Evolutionary conservation across 2,329 filamentous ascomycete species (phyloP), one percentile per base, ranked within the genome.

Genomic region (Pseudodiploospora longispora): DNA sequence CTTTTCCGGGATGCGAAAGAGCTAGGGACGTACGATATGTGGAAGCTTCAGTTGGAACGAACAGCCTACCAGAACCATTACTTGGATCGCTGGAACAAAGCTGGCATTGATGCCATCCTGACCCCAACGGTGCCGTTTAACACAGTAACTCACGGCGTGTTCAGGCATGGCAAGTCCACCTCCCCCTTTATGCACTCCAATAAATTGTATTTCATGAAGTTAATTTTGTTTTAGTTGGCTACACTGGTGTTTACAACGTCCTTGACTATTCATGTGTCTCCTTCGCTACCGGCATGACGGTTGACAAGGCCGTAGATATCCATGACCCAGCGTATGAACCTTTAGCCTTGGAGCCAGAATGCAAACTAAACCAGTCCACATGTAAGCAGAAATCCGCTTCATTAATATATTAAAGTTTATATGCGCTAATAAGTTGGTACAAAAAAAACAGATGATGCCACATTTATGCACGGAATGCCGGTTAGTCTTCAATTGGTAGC

Each of bases 101-200:
- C 66, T 0, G 68, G 66, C 2, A 71, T 83, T 6, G 83, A 86
- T 55, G 78, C 78, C 1, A 70, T 86, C 6, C 58, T 86, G 1
- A 78, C 75, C 41, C 81, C 82, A 0, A 72, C 69, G 0, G 70
- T 67, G 30, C 67, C 71, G 0, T 74, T 67, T 40, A 64, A 62
- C 35, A 63, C 61, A 0, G 64, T 66, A 30, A 66, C 69, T 54
- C 63, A 68, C 38, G 68, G 68, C 4, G 58, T 59, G 1, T 70
- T 72, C 35, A 65, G 59, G 53, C 67, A 74, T 33, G 63, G 69
- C 69, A 38, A 53, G 66, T 55, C 10, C 2, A 8, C 3, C 4
- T 2, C 28, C 4, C 6, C 6, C 27, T 10, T 6, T 6, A 8
- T 19, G 32, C 9, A 34, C 32, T 9, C 32, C 32, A 34, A 34